Evolutionary conservation across 1,139 yeast genomes (phyloP).

Genomic region (Taphrina populina): DNA sequence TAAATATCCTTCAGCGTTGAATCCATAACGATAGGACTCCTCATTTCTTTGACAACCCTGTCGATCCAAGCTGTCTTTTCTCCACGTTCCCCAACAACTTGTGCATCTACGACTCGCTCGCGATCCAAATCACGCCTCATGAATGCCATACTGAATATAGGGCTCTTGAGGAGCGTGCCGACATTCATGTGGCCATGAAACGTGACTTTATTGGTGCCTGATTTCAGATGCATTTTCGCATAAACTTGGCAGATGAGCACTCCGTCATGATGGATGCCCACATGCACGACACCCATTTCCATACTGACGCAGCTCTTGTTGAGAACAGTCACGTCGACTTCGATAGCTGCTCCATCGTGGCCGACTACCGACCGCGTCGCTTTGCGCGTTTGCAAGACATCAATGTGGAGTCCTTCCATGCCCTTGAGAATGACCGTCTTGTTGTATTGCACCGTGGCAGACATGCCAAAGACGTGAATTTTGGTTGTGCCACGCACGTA

Average conservation of each 20-base stretch:
- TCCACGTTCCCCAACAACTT: constrained; percentile 4
- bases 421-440: constrained; percentile 14
- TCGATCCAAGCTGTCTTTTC: constrained; percentile 11
- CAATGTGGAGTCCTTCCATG: constrained; percentile 11
- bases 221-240: neutral
- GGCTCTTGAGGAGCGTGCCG: neutral
- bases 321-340: constrained; percentile 9
- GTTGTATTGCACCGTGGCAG: neutral
- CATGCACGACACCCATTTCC: constrained; percentile 10
- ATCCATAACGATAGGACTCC: constrained; percentile 11
- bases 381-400: neutral
- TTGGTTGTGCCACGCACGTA: constrained; percentile 1
- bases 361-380: neutral
- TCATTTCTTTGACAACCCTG: constrained; percentile 12
- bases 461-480: constrained; percentile 5
- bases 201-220: constrained; percentile 5
- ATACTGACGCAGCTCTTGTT: constrained; percentile 13
- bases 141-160: neutral
- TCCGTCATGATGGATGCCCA: neutral
- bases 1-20: constrained; percentile 9
- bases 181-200: constrained; percentile 8
- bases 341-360: constrained; percentile 1
- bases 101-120: neutral
- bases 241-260: neutral
- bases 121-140: neutral